Percentiles rank a stretch among this genome's conserved stretches.
Evolutionary conservation across 192 early-diverging fungal genomes (phyloP).

Genomic region (Obelidium mucronatum): DNA sequence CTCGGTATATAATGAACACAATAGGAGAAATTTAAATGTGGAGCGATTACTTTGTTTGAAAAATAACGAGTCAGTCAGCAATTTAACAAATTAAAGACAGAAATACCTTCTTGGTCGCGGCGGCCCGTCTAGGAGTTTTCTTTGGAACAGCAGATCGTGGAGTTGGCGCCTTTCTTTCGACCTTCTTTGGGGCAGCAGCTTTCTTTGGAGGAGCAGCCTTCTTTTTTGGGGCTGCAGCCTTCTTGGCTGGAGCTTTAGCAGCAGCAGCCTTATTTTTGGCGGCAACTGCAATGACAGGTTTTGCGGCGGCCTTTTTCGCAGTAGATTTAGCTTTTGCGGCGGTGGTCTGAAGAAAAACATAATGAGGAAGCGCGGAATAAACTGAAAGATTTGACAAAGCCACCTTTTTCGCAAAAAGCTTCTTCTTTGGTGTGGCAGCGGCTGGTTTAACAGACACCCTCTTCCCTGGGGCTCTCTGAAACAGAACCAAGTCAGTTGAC

Average conservation of each 20-base stretch:
- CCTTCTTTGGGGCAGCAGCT: slow-evolving; percentile 60
- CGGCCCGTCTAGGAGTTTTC: slow-evolving; percentile 10
- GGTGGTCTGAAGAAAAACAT: neutral
- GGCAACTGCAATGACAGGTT: slow-evolving; percentile 3
- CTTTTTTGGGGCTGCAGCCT: slow-evolving; percentile 25
- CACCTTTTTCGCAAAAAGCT: slow-evolving; percentile 1
- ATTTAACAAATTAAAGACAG: no score
- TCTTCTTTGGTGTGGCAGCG: slow-evolving; percentile 5
- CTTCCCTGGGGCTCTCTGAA: slow-evolving; percentile 42
- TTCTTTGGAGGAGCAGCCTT: slow-evolving; percentile 55
- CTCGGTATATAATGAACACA: no score
- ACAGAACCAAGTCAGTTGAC: neutral
- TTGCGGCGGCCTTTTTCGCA: slow-evolving; percentile 27
- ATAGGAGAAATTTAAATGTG: no score
- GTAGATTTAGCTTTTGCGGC: slow-evolving; percentile 25
- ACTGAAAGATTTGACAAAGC: neutral
- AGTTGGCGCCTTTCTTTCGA: no score
- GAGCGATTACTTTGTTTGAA: no score
- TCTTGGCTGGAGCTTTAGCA: slow-evolving; percentile 1
- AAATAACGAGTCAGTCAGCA: no score
- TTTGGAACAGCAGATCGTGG: no score
- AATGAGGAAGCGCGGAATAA: neutral
- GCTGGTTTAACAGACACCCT: no score
- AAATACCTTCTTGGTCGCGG: no score
- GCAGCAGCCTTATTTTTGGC: slow-evolving; percentile 50